Evolutionary conservation across 140 eudicot genomes (phyloP), one percentile per base, ranked within the genome.

Genomic region (Oenanthe javanica): DNA sequence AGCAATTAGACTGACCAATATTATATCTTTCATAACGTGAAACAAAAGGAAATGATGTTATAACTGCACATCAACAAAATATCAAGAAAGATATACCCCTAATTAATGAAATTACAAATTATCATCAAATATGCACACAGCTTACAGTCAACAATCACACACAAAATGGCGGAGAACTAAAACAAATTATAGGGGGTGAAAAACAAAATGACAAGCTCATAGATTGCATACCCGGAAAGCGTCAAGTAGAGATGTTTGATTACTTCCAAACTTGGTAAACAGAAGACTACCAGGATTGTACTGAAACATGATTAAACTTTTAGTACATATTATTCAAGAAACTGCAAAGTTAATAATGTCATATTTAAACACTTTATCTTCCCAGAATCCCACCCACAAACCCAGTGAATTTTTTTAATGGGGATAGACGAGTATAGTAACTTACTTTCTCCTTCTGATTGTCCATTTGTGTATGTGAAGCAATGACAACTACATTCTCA

Each of bases 181-280:
- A 59, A 59, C 25, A 43, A 31, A 25, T 64, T 42, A 66, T 45
- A 66, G n/a, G 27, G 72, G 6, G 18, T 46, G 7, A 48, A 75
- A 48, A 46, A 2, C 31, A 47, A 46, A 47, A 74, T 8, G 61
- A 25, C 12, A 75, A 75, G 78, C 45, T 23, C 43, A 23, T 5
- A 51, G 0, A 6, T 52, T 48, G 61, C 89, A 73, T 95, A 95
- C 97, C 92, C 91, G 95, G 75, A 92, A 92, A 72, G 97, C 93
- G 82, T 94, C 97, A 46, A 92, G 92, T 74, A 94, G 82, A 15
- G 97, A 87, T 6, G 97, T 90, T 47, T 88, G 97, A 78, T 82
- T 94, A 88, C 97, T 85, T 47, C 93, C 96, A 66, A 92, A 89
- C 85, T 94, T 92, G 13, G 99, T 94, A 79, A 94, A 94, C 38